Base-by-base conservation (phyloP, 768 basidiomycete genomes). In the Pulveroboletus sp. region DNA sequence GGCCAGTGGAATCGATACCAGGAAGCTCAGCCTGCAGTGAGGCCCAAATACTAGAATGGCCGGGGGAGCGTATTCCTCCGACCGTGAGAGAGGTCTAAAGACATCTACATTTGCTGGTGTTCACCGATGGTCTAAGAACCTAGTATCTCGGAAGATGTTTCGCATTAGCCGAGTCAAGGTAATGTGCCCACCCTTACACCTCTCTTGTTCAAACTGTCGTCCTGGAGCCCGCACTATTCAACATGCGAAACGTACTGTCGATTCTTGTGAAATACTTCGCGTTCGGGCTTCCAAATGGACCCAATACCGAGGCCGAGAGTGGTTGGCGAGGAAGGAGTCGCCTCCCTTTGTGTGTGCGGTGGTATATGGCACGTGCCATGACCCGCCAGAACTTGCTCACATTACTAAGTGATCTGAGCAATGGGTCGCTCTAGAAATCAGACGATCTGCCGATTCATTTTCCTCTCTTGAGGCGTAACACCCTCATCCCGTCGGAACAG, bases 31-130 rank as follows among this genome's bases (percentile, higher is more conserved):
- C n/a, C n/a, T n/a, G n/a, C n/a, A n/a, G n/a, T n/a, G n/a, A n/a
- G 74, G 34, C 85, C 85, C 0, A 79, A 80, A 45, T 69, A 84
- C 8, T 87, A 85, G 85, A 66, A 86, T 5, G 59, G 60, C n/a
- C n/a, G 8, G 61, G 63, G 7, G 63, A 64, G 8, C 61, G 63
- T 3, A 56, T 53, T 23, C 52, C 56, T 1, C 45, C 38, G 19
- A 41, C 47, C 16, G 70, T 72, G 0, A 72, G 70, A 29, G 71
- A 72, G 23, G 64, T 79, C 2, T 72, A 74, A 53, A 80, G 78
- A 14, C 68, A 80, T 52, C 69, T 72, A 1, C 78, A 81, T 53
- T 58, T 80, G 11, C 60, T 80, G 23, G 75, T 76, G 0, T 82
- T 82, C 52, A 65, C 72, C 11, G 77, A 79, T 57, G 79, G 80